Conservation (phyloP, 2,329 filamentous ascomycete genomes). For the Penicillium sp. region DNA sequence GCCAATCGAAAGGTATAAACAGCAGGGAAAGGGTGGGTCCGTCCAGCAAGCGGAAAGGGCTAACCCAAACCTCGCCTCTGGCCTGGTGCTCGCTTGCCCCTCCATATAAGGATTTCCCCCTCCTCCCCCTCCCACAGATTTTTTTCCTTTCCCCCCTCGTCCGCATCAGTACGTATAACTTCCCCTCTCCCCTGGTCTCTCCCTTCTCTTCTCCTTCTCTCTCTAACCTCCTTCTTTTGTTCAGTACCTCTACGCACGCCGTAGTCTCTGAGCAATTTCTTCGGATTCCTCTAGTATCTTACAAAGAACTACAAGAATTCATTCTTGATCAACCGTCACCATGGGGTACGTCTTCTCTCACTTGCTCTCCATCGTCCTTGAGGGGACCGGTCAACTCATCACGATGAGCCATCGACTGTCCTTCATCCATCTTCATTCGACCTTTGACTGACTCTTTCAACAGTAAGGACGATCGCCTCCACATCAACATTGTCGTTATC, state of each 20-base stretch:
- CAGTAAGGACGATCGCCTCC: slow-evolving; percentile 93
- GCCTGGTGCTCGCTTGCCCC: slow-evolving; percentile 45
- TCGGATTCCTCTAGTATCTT: slow-evolving; percentile 51
- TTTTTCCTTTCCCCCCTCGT: slow-evolving; percentile 45
- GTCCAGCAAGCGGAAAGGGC: slow-evolving; percentile 27
- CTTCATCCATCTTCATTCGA: not conserved
- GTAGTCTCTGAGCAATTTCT: slow-evolving; percentile 55
- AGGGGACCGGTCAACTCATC: not conserved
- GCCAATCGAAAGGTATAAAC: slow-evolving; percentile 2
- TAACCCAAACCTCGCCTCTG: slow-evolving; percentile 42
- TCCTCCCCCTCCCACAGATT: slow-evolving; percentile 46
- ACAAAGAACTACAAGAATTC: slow-evolving; percentile 54
- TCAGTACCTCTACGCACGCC: slow-evolving; percentile 58
- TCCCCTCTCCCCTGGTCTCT: slow-evolving; percentile 29
- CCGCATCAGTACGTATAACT: slow-evolving; percentile 53
- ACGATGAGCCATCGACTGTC: not conserved
- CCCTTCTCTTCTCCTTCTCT: slow-evolving; percentile 29
- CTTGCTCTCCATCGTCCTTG: not conserved
- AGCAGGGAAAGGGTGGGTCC: not conserved
- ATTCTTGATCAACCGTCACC: slow-evolving; percentile 51
- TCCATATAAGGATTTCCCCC: slow-evolving; percentile 54
- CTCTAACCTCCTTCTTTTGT: slow-evolving; percentile 31
- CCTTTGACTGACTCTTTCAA: slow-evolving; percentile 28
- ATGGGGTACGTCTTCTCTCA: slow-evolving; percentile 58
- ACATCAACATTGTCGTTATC: slow-evolving; percentile 98